phyloP scores from a whole-genome alignment of 2,329 filamentous ascomycete genomes.

The Colletotrichum nymphaeae region DNA sequence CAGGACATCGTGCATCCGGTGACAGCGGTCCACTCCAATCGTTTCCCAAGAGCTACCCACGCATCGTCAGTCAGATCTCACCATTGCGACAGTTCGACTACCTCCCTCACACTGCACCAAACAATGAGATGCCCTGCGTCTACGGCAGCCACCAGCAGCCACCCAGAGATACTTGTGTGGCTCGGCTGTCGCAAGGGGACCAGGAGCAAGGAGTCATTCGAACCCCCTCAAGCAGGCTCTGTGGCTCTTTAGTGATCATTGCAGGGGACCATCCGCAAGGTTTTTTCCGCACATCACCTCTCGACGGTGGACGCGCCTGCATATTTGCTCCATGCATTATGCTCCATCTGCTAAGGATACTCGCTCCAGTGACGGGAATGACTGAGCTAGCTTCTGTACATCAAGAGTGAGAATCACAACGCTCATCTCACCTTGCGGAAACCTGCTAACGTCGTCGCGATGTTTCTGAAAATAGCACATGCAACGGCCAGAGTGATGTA shows the following conservation, averaged over 20 bases:
- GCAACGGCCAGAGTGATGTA: neutral
- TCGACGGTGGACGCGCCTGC: neutral
- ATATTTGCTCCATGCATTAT: neutral
- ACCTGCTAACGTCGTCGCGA: neutral
- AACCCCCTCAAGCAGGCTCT: neutral
- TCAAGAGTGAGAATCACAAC: too few relatives aligned
- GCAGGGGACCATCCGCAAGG: neutral
- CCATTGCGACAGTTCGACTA: neutral
- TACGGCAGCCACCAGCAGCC: neutral
- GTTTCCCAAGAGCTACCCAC: neutral
- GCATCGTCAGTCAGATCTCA: slow-evolving; percentile 9
- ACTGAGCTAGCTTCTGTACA: neutral
- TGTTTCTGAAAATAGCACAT: slow-evolving; percentile 3
- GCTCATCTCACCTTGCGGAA: neutral
- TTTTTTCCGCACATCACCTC: slow-evolving; percentile 3
- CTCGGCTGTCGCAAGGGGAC: neutral
- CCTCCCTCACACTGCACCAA: neutral
- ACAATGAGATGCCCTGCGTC: neutral
- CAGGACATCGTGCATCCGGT: neutral
- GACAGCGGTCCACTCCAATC: neutral
- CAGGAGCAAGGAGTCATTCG: neutral
- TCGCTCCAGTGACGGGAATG: neutral
- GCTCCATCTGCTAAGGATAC: neutral
- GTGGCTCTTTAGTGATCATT: slow-evolving; percentile 1
- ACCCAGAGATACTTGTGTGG: neutral